Conservation (phyloP, 306 rosid genomes). For the Prunus armeniaca region DNA sequence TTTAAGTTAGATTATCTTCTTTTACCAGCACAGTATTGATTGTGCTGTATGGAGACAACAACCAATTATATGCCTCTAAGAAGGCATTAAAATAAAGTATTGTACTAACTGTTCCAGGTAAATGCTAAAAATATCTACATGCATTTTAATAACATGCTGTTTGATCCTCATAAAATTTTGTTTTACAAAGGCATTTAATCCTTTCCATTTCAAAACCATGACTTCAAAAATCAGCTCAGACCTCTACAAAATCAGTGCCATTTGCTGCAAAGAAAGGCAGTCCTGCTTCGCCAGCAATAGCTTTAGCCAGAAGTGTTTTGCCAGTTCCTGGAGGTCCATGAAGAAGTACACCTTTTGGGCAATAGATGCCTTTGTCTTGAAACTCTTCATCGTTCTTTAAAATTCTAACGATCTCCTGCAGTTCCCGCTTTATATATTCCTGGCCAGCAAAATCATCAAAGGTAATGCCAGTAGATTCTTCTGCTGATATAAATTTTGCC, state of each 20-base stretch:
- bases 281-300: slow-evolving; percentile 99
- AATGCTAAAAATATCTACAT: background rate
- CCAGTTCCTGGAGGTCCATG: slow-evolving; percentile 99
- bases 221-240: slow-evolving; percentile 36
- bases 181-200: background rate
- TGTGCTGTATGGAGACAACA: background rate
- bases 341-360: slow-evolving; percentile 98
- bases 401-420: slow-evolving; percentile 92
- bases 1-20: background rate
- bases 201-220: slow-evolving; percentile 9
- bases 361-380: slow-evolving; percentile 89
- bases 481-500: slow-evolving; percentile 97
- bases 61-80: background rate
- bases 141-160: background rate
- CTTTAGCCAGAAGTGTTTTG: slow-evolving; percentile 94
- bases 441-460: slow-evolving; percentile 99
- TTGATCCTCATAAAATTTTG: background rate
- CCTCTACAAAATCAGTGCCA: slow-evolving; percentile 99
- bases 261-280: slow-evolving; percentile 95
- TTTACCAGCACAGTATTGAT: background rate
- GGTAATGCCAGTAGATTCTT: slow-evolving; percentile 93
- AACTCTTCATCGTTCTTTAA: slow-evolving; percentile 89
- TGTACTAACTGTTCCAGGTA: background rate
- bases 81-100: background rate
- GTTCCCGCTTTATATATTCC: slow-evolving; percentile 94